Conservation (phyloP, 2,329 filamentous ascomycete genomes). For the Calonectria leucothoes region DNA sequence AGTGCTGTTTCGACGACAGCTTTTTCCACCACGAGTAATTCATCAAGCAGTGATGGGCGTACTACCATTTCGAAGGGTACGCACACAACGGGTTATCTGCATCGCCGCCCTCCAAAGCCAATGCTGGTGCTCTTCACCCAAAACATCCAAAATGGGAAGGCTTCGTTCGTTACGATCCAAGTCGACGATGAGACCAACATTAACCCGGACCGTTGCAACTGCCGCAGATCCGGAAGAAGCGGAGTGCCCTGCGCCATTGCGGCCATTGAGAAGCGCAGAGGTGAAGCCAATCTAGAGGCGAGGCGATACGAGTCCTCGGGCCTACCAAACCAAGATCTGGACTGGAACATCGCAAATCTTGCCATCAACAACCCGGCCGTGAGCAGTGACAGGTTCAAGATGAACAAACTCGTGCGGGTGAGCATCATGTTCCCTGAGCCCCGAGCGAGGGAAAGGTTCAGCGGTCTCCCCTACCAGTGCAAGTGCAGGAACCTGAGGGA, state of each 20-base stretch:
- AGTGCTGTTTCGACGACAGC: conserved; percentile 23
- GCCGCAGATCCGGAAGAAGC: conserved; percentile 42
- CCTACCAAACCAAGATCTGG: conserved; percentile 21
- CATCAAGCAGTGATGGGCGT: conserved; percentile 37
- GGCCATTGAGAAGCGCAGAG: conserved; percentile 44
- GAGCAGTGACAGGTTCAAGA: conserved; percentile 27
- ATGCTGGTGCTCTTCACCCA: conserved; percentile 50
- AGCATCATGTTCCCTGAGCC: conserved; percentile 44
- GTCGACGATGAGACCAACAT: conserved; percentile 47
- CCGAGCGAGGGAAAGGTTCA: conserved; percentile 37
- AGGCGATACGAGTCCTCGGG: conserved; percentile 41
- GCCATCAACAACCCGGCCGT: conserved; percentile 42
- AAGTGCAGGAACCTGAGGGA: conserved; percentile 40
- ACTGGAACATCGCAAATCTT: conserved; percentile 47
- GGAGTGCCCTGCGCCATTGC: conserved; percentile 38
- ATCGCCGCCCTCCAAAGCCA: conserved; percentile 46
- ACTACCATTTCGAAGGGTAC: conserved; percentile 40
- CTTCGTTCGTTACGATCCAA: conserved; percentile 45
- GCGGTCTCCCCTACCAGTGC: conserved; percentile 43
- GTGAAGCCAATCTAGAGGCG: conserved; percentile 38
- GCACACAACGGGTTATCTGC: conserved; percentile 44
- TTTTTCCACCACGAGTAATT: conserved; percentile 39
- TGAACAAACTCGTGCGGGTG: conserved; percentile 44
- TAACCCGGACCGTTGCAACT: conserved; percentile 50
- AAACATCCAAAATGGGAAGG: conserved; percentile 29